Evolutionary conservation across 208 protist genomes (phyloP), one percentile per base, ranked within the genome.

Genomic region (Leishmania tarentolae): DNA sequence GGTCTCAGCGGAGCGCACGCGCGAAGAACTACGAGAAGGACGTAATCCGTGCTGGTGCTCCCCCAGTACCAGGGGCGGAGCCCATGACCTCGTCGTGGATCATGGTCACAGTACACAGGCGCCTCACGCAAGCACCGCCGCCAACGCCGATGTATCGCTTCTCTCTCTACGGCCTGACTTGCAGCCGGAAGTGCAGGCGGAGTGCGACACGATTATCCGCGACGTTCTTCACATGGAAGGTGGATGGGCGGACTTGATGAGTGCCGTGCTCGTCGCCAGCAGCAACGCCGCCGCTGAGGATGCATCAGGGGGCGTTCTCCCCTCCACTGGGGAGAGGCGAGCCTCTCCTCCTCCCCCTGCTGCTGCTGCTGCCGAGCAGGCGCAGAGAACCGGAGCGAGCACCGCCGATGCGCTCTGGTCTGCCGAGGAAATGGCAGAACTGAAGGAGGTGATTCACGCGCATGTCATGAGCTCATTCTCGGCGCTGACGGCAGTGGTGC

Each of bases 121-220:
- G 35, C 50, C 24, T 56, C 72, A 59, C 31, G 19, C 50, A 76
- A 8, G 47, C 74, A 66, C 17, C 40, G 74, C 74, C 9, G 47
- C 40, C 74, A 40, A 35, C 19, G 74, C 56, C 42, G 47, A 31
- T 9, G 47, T 31, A 8, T 57, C 74, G 8, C 47, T 66, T 6
- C 47, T 65, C 56, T 57, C 53, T 35, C 19, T 59, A 56, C 56
- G 56, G 1, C 74, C 68, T 8, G 74, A 77, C 2, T 52, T 78
- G 59, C 66, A 75, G 40, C 59, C 75, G 65, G 65, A 78, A 35
- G 66, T 92, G n/a, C 85, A 83, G 37, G 83, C 61, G 3, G 90
- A 90, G 47, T 94, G 91, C 78, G 91, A 94, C 81, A 81, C 75
- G 42, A 91, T 94, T 72, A 68, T 83, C 5, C 88, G 83, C 21